These are phyloP conservation scores for Hericium erinaceus DNA, from an alignment of 768 basidiomycete genomes.

Conservation along the genomic window DNA sequence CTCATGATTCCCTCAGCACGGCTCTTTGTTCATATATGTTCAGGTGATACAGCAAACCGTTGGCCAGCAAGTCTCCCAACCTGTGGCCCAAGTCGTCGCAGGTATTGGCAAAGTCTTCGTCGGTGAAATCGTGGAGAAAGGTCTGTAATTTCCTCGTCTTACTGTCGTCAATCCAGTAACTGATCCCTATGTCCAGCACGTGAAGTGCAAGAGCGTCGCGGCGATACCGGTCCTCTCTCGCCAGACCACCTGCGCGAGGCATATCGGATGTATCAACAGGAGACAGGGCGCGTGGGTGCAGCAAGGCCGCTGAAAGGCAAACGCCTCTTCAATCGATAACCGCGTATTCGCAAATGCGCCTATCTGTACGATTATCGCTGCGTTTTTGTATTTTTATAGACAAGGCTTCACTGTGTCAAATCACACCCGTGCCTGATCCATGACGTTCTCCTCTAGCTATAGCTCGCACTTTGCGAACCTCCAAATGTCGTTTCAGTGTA, in stretches of 20 bases:
- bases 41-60: conserved; percentile 79
- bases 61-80: conserved; percentile 76
- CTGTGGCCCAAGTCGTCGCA: conserved; percentile 82
- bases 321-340: conserved; percentile 45
- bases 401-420: too few relatives aligned
- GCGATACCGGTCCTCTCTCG: conserved; percentile 70
- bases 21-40: neutral
- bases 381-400: neutral
- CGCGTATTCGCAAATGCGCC: neutral
- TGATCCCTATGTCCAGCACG: conserved; percentile 42
- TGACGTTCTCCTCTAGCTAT: too few relatives aligned
- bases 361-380: neutral
- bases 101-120: conserved; percentile 90
- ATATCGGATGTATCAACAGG: conserved; percentile 72
- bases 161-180: neutral
- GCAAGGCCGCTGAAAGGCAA: conserved; percentile 63
- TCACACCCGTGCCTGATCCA: too few relatives aligned
- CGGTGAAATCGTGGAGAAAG: conserved; percentile 86
- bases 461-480: too few relatives aligned
- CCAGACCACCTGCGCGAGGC: conserved; percentile 90
- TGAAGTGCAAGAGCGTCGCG: conserved; percentile 58
- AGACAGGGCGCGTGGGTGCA: conserved; percentile 74
- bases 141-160: conserved; percentile 27
- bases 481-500: too few relatives aligned
- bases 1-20: neutral